Conservation (phyloP, 2,329 filamentous ascomycete species). For the Fusarium albidum region DNA sequence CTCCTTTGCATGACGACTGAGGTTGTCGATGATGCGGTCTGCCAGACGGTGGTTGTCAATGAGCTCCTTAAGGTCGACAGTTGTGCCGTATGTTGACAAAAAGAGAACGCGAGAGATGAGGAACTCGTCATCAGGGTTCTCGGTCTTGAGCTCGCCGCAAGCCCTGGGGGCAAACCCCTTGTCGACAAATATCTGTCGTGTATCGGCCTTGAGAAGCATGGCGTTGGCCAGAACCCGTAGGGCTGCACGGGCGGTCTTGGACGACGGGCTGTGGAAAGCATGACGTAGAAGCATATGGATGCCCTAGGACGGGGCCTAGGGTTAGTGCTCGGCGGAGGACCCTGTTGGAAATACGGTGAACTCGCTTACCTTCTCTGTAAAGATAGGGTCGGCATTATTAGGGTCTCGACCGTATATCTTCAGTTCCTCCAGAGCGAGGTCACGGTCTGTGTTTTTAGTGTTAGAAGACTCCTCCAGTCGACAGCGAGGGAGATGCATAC, state of each 20-base stretch:
- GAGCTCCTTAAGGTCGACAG: constrained; percentile 58
- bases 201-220: constrained; percentile 64
- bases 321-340: constrained; percentile 20
- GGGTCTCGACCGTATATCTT: constrained; percentile 74
- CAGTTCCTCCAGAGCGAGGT: constrained; percentile 69
- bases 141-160: constrained; percentile 75
- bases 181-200: constrained; percentile 44
- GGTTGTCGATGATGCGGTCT: constrained; percentile 72
- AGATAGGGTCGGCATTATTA: constrained; percentile 80
- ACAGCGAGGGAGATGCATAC: constrained; percentile 49
- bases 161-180: constrained; percentile 67
- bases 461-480: constrained; percentile 20
- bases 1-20: constrained; percentile 72
- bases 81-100: constrained; percentile 59
- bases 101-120: constrained; percentile 61
- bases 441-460: constrained; percentile 61
- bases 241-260: constrained; percentile 75
- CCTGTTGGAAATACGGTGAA: not conserved
- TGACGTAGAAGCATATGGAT: constrained; percentile 76
- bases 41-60: constrained; percentile 51
- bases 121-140: constrained; percentile 86
- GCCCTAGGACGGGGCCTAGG: constrained; percentile 71
- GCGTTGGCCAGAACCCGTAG: constrained; percentile 85
- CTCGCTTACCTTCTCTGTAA: constrained; percentile 72
- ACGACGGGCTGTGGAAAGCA: constrained; percentile 73